phyloP scores from a whole-genome alignment of 768 basidiomycete genomes.

The Boletus vermiculosoides region DNA sequence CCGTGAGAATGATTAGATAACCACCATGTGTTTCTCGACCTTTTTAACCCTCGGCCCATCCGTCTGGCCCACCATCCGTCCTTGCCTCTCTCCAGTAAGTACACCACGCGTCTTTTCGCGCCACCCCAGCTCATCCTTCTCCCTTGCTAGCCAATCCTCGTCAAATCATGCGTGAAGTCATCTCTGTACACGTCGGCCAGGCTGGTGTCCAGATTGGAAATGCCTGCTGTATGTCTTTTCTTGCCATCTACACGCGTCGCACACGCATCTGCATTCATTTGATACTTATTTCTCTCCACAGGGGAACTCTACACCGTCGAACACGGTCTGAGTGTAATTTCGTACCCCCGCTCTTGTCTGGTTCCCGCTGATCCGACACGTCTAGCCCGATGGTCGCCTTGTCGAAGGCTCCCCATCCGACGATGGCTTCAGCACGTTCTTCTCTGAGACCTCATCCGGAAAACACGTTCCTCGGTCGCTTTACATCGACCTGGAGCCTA shows the following conservation, averaged over 20 bases:
- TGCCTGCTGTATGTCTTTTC: slow-evolving; percentile 83
- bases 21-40: slow-evolving; percentile 34
- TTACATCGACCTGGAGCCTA: slow-evolving; percentile 96
- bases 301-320: slow-evolving; percentile 99
- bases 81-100: slow-evolving; percentile 32
- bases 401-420: slow-evolving; percentile 76
- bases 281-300: slow-evolving; percentile 37
- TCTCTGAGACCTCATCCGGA: slow-evolving; percentile 94
- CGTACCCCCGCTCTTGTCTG: neutral
- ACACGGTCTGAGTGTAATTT: slow-evolving; percentile 87
- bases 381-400: slow-evolving; percentile 91
- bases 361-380: slow-evolving; percentile 20
- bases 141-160: slow-evolving; percentile 8
- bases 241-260: slow-evolving; percentile 15
- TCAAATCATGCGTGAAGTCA: slow-evolving; percentile 86
- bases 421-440: slow-evolving; percentile 98
- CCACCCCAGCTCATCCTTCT: slow-evolving; percentile 3
- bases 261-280: neutral
- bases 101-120: slow-evolving; percentile 31
- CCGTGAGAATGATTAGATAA: slow-evolving; percentile 36
- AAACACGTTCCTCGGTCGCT: slow-evolving; percentile 98
- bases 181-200: slow-evolving; percentile 98
- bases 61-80: slow-evolving; percentile 26
- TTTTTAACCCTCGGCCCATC: slow-evolving; percentile 43
- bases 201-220: slow-evolving; percentile 98